Percentiles rank a stretch among this genome's conserved stretches.
Evolutionary conservation across 148 eudicot genomes (phyloP).

Genomic region (Chenopodium suecicum): DNA sequence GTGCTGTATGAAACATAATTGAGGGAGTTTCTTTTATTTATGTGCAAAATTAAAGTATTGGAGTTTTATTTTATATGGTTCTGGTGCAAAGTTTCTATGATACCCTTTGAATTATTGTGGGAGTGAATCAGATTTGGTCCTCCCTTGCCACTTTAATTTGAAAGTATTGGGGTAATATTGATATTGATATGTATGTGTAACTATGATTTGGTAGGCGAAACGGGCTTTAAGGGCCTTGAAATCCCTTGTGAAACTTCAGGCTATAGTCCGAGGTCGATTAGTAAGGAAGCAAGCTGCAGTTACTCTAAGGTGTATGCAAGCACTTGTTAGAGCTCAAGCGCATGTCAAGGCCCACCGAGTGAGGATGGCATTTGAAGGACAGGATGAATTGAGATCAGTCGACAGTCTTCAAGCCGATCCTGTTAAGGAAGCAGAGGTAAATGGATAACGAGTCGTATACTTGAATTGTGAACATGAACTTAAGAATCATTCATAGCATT

Average conservation of each 20-base stretch:
- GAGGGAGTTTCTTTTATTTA: too few species aligned
- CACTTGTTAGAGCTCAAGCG: constrained; percentile 82
- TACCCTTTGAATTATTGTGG: too few species aligned
- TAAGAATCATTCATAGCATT: not conserved
- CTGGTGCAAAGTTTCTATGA: too few species aligned
- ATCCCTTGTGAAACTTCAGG: constrained; percentile 80
- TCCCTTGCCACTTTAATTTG: too few species aligned
- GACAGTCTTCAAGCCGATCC: constrained; percentile 41
- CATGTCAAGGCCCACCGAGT: constrained; percentile 52
- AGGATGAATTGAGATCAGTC: constrained; percentile 15
- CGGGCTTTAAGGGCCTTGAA: constrained; percentile 79
- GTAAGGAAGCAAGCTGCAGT: constrained; percentile 86
- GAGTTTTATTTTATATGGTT: too few species aligned
- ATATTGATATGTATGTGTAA: too few species aligned
- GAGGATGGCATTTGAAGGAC: constrained; percentile 41
- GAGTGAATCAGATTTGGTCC: too few species aligned
- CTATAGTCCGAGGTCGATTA: constrained; percentile 77
- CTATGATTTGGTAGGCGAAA: constrained; percentile 47
- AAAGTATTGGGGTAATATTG: too few species aligned
- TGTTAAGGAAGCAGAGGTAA: constrained; percentile 66
- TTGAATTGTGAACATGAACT: not conserved
- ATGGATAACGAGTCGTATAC: not conserved
- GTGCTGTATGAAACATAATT: too few species aligned
- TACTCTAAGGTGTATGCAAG: constrained; percentile 87
- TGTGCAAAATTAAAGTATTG: too few species aligned